Evolutionary conservation across 163 green algal species (phyloP), one percentile per base, ranked within the genome.

Genomic region (Chlamydomonas reinhardtii): DNA sequence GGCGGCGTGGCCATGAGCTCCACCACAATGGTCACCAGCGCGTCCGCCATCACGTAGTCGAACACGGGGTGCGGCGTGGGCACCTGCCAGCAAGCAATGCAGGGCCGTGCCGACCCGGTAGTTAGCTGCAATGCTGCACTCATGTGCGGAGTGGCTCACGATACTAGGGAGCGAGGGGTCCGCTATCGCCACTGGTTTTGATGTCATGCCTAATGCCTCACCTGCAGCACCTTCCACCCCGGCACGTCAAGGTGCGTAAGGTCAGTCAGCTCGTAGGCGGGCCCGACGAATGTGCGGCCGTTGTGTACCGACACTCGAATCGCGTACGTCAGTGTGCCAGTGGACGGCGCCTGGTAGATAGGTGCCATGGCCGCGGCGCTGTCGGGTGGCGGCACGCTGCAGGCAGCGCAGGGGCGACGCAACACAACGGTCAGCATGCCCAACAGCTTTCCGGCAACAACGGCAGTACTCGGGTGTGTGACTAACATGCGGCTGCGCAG

Each of bases 261-360:
- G 70, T 90, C 73, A 29, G 27, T 76, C 64, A 92, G 89, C 70
- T 90, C 85, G 76, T 90, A 92, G 39, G 76, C 68, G 31, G 90
- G 92, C 15, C 90, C 92, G 32, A 94, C 85, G 89, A 92, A 95
- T 5, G 78, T 89, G 78, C 92, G 91, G 65, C 92, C 92, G 69
- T 95, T 95, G 85, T 95, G 92, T 29, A 92, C 73, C 3, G 73
- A 76, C 43, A 92, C 79, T 29, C 88, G 86, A 32, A 94, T 86
- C 12, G 76, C 81, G 87, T 94, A 94, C 16, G 75, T 73, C 35
- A 87, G 37, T 22, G 24, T n/a, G 70, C 74, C 75, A 27, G 81
- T 82, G 74, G 79, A 74, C 73, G 86, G 79, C 19, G 32, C 24
- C 68, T 85, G 70, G 84, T 81, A 77, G 84, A 82, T 87, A 31